Conservation (phyloP, 768 basidiomycete genomes). For the Pisolithus orientalis region DNA sequence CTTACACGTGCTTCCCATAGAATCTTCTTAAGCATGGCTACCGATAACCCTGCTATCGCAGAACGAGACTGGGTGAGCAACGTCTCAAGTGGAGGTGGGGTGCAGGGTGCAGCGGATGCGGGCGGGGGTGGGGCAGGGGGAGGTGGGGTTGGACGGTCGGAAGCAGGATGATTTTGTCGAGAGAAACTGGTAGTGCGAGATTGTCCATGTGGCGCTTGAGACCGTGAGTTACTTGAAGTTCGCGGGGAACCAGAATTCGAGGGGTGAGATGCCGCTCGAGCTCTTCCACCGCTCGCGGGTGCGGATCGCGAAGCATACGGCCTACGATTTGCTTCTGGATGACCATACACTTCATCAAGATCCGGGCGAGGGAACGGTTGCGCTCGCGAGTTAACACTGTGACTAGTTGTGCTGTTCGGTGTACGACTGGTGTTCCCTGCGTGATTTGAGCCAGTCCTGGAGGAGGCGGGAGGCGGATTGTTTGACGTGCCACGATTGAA, state of each 20-base stretch:
- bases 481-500: slow-evolving; percentile 9
- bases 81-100: slow-evolving; percentile 57
- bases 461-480: neutral
- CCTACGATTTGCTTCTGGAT: slow-evolving; percentile 3
- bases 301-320: slow-evolving; percentile 13
- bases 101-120: slow-evolving; percentile 15
- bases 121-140: slow-evolving; percentile 37
- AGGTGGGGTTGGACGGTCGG: slow-evolving; percentile 14
- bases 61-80: slow-evolving; percentile 58
- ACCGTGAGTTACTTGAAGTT: neutral
- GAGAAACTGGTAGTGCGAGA: slow-evolving; percentile 12
- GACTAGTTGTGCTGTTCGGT: neutral
- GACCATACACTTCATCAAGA: slow-evolving; percentile 40
- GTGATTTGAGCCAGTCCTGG: neutral
- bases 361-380: slow-evolving; percentile 56
- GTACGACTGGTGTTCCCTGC: neutral
- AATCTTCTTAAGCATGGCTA: slow-evolving; percentile 70
- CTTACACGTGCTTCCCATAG: slow-evolving; percentile 78
- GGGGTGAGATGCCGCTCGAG: slow-evolving; percentile 19
- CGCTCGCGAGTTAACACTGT: slow-evolving; percentile 16
- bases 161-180: slow-evolving; percentile 4
- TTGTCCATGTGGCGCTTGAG: slow-evolving; percentile 9
- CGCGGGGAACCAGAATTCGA: slow-evolving; percentile 8
- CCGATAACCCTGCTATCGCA: slow-evolving; percentile 54
- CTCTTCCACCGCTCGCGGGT: slow-evolving; percentile 8